Conservation (phyloP, 305 asterid genomes). For the Fraxinus angustifolia region DNA sequence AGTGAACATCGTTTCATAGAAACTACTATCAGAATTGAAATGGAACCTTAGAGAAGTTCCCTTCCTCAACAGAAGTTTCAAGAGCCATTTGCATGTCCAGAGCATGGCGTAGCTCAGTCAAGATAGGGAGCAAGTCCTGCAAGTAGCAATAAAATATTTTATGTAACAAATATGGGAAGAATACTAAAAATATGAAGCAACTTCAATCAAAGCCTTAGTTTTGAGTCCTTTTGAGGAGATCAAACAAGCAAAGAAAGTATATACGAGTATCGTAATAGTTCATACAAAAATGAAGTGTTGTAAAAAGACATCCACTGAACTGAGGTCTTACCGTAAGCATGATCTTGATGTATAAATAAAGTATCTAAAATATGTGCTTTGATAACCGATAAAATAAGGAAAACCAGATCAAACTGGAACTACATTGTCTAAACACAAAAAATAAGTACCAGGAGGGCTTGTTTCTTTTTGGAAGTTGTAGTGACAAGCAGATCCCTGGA, state of each 20-base stretch:
- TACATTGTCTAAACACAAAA: conserved; percentile 25
- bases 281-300: not conserved
- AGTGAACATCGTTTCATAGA: conserved; percentile 15
- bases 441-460: conserved; percentile 78
- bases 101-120: conserved; percentile 78
- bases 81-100: conserved; percentile 75
- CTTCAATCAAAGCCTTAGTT: not conserved
- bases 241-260: not conserved
- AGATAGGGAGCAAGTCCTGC: conserved; percentile 88
- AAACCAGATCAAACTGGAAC: conserved; percentile 11
- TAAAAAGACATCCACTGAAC: not conserved
- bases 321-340: not conserved
- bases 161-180: conserved; percentile 11
- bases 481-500: conserved; percentile 94
- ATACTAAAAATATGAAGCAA: not conserved
- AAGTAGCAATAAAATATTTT: conserved; percentile 24
- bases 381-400: conserved; percentile 2
- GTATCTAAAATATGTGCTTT: not conserved
- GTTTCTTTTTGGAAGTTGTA: conserved; percentile 79
- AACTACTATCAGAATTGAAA: conserved; percentile 32
- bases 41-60: conserved; percentile 80
- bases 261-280: not conserved
- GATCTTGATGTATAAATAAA: not conserved
- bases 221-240: not conserved
- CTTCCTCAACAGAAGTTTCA: conserved; percentile 82